phyloP scores from a whole-genome alignment of 331 rosid genomes.

The Quercus tomentella region DNA sequence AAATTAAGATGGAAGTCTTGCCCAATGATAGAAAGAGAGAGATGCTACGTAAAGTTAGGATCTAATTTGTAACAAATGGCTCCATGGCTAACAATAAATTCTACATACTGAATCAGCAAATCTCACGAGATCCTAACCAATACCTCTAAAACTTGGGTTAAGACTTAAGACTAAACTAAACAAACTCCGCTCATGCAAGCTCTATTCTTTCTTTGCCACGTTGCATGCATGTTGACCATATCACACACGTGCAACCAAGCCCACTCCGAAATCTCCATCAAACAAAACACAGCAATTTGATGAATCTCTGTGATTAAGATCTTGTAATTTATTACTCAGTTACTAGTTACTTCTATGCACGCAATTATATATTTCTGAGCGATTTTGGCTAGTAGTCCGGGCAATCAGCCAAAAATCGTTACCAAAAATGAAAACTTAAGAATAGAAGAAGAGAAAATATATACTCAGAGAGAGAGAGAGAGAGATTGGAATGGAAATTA shows the following conservation, averaged over 20 bases:
- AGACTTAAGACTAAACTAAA: neutral
- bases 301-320: neutral
- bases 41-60: slow-evolving; percentile 14
- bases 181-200: neutral
- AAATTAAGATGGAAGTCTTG: neutral
- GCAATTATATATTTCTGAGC: too few relatives aligned
- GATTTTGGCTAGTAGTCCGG: too few relatives aligned
- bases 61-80: neutral
- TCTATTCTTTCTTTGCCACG: neutral
- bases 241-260: neutral
- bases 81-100: neutral
- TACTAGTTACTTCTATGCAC: too few relatives aligned
- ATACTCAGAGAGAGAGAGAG: neutral
- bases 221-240: neutral
- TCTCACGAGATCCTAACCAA: neutral
- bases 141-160: neutral
- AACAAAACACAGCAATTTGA: neutral
- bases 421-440: neutral
- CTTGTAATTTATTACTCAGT: neutral
- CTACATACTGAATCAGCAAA: neutral
- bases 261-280: neutral
- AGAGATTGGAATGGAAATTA: slow-evolving; percentile 5
- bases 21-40: neutral
- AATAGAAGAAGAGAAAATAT: neutral
- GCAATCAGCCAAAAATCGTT: neutral